A percentile compares a stretch with the other conserved stretches of the same genome.
Conservation (phyloP, 306 rosid species). For the Styphnolobium japonicum region DNA sequence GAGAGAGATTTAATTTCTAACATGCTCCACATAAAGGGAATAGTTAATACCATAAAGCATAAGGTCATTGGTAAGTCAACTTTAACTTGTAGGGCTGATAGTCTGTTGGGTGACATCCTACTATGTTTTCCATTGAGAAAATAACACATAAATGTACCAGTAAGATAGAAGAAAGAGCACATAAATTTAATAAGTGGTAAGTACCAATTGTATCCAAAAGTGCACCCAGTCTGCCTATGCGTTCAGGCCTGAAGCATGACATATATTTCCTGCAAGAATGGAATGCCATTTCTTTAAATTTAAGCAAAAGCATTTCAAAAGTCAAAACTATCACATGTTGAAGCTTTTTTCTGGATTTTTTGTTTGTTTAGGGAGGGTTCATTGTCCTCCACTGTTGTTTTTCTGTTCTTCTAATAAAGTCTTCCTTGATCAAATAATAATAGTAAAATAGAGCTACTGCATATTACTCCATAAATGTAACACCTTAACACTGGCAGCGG, state of each 20-base stretch:
- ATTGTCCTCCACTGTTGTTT: background rate
- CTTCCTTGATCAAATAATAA: background rate
- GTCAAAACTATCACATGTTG: background rate
- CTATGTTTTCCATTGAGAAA: background rate
- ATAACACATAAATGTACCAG: background rate
- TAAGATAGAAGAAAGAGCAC: background rate
- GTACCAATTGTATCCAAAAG: slow-evolving; percentile 74
- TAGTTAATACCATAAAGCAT: background rate
- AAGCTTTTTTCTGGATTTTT: background rate
- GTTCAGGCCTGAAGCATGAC: slow-evolving; percentile 80
- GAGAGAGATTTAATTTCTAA: background rate
- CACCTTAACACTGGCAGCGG: background rate
- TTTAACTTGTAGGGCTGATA: background rate
- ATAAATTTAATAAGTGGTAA: slow-evolving; percentile 11
- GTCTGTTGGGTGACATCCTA: background rate
- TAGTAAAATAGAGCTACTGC: background rate
- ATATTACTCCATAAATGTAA: background rate
- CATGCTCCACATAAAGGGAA: background rate
- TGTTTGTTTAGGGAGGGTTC: background rate
- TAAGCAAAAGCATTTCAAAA: too few relatives aligned
- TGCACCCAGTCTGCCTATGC: slow-evolving; percentile 66
- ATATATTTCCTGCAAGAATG: slow-evolving; percentile 70
- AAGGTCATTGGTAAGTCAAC: background rate
- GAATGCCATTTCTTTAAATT: background rate
- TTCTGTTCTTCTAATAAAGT: background rate